Evolutionary conservation across 2,329 filamentous ascomycete species (phyloP).

Genomic region (Ophiocordyceps camponoti-leonardi): DNA sequence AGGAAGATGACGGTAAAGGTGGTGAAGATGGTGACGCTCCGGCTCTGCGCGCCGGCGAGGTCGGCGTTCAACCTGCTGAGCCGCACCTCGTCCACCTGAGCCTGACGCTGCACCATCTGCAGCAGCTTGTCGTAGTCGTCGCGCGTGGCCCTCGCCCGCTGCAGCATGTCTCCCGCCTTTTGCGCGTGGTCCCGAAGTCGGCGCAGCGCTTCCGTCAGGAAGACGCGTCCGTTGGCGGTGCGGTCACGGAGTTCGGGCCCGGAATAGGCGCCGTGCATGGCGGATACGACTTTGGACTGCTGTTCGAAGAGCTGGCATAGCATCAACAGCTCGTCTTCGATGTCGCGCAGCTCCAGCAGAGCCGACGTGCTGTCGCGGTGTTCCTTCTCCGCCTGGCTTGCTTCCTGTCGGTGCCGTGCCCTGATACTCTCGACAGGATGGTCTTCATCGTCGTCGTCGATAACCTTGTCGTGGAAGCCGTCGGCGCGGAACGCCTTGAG

Average conservation of each 20-base stretch:
- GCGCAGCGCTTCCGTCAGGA: conserved; percentile 33
- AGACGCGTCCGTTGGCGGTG: conserved; percentile 29
- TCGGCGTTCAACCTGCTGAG: conserved; percentile 45
- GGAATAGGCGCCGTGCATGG: conserved; percentile 26
- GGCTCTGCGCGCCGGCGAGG: conserved; percentile 41
- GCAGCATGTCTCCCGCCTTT: conserved; percentile 37
- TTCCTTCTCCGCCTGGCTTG: conserved; percentile 31
- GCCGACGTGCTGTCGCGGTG: conserved; percentile 47
- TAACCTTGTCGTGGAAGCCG: conserved; percentile 30
- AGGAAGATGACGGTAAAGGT: conserved; percentile 46
- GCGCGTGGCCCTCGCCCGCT: conserved; percentile 37
- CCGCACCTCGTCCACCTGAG: conserved; percentile 48
- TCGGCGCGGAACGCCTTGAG: conserved; percentile 44
- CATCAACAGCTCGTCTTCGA: conserved; percentile 45
- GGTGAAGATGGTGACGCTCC: conserved; percentile 50
- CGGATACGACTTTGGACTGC: conserved; percentile 31
- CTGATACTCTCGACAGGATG: conserved; percentile 21
- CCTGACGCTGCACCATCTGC: conserved; percentile 50
- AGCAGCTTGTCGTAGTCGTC: conserved; percentile 49
- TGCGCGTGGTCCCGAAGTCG: conserved; percentile 36
- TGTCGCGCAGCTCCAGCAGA: conserved; percentile 42
- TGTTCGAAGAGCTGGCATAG: conserved; percentile 39
- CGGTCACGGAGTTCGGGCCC: conserved; percentile 20
- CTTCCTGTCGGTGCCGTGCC: conserved; percentile 20
- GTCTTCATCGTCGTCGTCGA: conserved; percentile 21